Base-by-base conservation (phyloP, 2,329 filamentous ascomycete genomes). In the Epichloe sibirici region DNA sequence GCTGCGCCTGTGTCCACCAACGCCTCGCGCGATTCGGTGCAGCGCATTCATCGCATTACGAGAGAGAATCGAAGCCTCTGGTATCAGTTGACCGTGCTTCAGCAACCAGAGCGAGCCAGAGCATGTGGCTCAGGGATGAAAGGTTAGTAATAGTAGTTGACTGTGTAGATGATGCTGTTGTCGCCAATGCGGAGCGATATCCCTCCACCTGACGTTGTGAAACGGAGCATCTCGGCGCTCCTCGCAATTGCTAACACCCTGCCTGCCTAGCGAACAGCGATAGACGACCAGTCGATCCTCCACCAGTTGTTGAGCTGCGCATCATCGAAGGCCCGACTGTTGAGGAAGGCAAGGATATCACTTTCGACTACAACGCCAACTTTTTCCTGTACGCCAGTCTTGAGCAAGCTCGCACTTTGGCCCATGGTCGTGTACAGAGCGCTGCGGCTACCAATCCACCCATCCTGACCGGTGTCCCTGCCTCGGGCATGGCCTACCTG, bases 331-430 rank as follows among this genome's bases (percentile, higher is more conserved):
- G 85, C 38, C 70, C 75, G 37, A 73, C 82, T 28, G 74, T 82
- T 25, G 75, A 79, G 48, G 70, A 74, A 49, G 78, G 78, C 52
- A 76, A 77, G 64, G 86, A 90, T 56, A 81, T 90, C 62, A 97
- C 93, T 2, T 95, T 95, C 63, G 79, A 82, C 54, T 95, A 96
- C 74, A 91, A 95, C 65, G 90, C 90, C 65, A 95, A 95, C 70
- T 97, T 97, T 78, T 97, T 98, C 71, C 83, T 97, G 42, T 97
- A 89, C 63, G 88, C 90, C 49, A 96, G 90, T 5, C 77, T 98
- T 54, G 90, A 96, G 65, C 83, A 88, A 61, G 86, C 89, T 31
- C 86, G 90, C 39, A 81, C 83, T 34, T 86, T 96, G 55, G 89
- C 89, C 17, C 85, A 89, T 54, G 87, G 86, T 49, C 86, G 90